Evolutionary conservation across 352 stramenopile genomes (phyloP), one percentile per base, ranked within the genome.

Genomic region (Globisporangium parvum): DNA sequence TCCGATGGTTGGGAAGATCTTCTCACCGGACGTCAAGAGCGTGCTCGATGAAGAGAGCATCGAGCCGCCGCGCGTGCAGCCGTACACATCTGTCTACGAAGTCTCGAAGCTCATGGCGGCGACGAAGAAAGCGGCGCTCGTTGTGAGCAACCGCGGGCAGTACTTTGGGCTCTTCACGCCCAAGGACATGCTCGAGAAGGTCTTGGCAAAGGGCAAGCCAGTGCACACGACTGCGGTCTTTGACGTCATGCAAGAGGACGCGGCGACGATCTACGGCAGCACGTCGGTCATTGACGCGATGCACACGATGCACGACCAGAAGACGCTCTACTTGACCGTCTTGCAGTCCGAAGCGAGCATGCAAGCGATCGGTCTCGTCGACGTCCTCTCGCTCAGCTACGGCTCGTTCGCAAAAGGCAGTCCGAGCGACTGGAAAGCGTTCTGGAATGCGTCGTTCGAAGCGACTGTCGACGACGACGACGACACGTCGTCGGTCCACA

Each of bases 151-250:
- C 63, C 77, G 90, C 37, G 85, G 86, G 0, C 79, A 97, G 61
- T 93, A 97, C 53, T 89, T 98, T 59, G 96, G 96, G 40, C 85
- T 99, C 62, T 98, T 99, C 64, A 98, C 95, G 0, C 96, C 97
- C 23, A 98, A 98, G 67, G 94, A 99, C 67, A 95, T 99, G 87
- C 88, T 99, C 55, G 93, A 93, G 50, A 91, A 96, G 49, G 96
- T 98, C 26, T 73, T 99, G 26, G 90, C 95, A 1, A 96, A 93
- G 51, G 89, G 91, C 37, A 74, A 98, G 10, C 86, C 90, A 12
- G 83, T 98, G 20, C 81, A 97, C 60, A 93, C 78, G 3, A 98
- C 95, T 44, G 71, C 82, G 0, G 91, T 99, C 42, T 92, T 73
- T 47, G 85, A 93, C 71, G 95, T 99, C 2, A 95, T 96, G 86